A percentile compares a stretch with the other conserved stretches of the same genome.
Conservation (phyloP, 306 rosid species). For the Castanea crenata region DNA sequence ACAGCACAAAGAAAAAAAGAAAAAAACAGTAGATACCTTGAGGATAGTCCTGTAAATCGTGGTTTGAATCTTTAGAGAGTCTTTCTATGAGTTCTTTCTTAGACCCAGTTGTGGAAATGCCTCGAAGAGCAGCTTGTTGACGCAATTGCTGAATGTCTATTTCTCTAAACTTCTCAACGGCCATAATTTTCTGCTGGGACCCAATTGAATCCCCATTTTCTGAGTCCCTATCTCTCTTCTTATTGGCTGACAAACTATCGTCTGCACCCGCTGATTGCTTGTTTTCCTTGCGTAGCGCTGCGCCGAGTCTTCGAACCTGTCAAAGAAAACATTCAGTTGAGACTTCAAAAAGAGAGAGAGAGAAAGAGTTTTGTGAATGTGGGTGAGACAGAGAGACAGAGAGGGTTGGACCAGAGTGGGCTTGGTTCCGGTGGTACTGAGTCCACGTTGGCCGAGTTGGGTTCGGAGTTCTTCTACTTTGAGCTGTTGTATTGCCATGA, state of each 20-base stretch:
- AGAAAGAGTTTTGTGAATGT: background rate
- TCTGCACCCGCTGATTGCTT: background rate
- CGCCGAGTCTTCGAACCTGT: conserved; percentile 65
- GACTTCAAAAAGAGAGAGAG: background rate
- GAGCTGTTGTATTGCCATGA: conserved; percentile 29
- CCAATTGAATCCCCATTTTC: conserved; percentile 27
- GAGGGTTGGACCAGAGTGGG: conserved; percentile 53
- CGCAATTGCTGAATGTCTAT: conserved; percentile 40
- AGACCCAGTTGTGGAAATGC: conserved; percentile 32
- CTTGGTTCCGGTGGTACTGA: conserved; percentile 61
- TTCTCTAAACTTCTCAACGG: conserved; percentile 37
- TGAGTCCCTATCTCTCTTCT: conserved; percentile 48
- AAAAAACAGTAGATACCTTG: conserved; percentile 21
- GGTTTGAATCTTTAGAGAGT: conserved; percentile 30
- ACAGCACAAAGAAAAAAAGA: background rate
- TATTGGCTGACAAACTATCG: conserved; percentile 20
- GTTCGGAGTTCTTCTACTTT: conserved; percentile 72
- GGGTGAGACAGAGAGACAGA: background rate
- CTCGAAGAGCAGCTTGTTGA: conserved; percentile 39
- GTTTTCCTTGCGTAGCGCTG: conserved; percentile 52
- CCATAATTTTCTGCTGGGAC: conserved; percentile 27
- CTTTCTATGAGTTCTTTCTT: conserved; percentile 48
- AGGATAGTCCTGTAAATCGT: conserved; percentile 14
- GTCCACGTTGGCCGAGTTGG: conserved; percentile 70
- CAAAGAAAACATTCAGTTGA: background rate